These are phyloP conservation scores for Zygosaccharomyces bailii DNA, from an alignment of 805 yeast species.

Conservation along the genomic window DNA sequence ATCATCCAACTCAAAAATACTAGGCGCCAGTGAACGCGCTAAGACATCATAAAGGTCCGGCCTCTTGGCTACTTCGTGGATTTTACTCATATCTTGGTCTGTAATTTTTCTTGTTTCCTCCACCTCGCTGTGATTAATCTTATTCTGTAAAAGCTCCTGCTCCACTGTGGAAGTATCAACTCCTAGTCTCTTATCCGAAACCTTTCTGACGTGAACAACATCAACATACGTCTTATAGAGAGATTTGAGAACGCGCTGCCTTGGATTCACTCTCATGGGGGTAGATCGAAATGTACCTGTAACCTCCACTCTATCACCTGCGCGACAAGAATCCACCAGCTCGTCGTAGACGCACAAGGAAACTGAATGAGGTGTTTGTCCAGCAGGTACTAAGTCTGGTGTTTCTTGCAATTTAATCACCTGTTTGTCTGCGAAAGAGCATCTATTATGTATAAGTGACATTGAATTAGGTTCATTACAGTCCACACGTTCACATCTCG, in stretches of 20 bases:
- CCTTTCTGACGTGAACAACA: slow-evolving; percentile 86
- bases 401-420: slow-evolving; percentile 92
- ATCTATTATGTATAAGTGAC: slow-evolving; percentile 87
- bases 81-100: slow-evolving; percentile 63
- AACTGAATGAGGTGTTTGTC: slow-evolving; percentile 97
- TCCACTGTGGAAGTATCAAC: slow-evolving; percentile 67
- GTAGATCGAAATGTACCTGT: slow-evolving; percentile 92
- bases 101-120: slow-evolving; percentile 71
- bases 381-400: slow-evolving; percentile 94
- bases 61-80: slow-evolving; percentile 59
- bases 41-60: slow-evolving; percentile 80
- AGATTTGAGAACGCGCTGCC: slow-evolving; percentile 77
- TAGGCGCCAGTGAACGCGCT: slow-evolving; percentile 93
- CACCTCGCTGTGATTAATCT: slow-evolving; percentile 53
- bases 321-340: slow-evolving; percentile 87
- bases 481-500: slow-evolving; percentile 82
- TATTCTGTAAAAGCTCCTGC: slow-evolving; percentile 45
- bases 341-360: slow-evolving; percentile 94
- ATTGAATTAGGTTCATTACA: slow-evolving; percentile 83
- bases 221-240: slow-evolving; percentile 91
- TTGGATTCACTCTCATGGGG: slow-evolving; percentile 84
- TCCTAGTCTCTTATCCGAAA: slow-evolving; percentile 77
- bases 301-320: slow-evolving; percentile 94
- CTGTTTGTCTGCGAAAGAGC: slow-evolving; percentile 92
- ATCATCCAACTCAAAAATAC: slow-evolving; percentile 93